These are phyloP conservation scores for Fusarium tuaranense DNA, from an alignment of 2,329 filamentous ascomycete species.

Conservation along the genomic window DNA sequence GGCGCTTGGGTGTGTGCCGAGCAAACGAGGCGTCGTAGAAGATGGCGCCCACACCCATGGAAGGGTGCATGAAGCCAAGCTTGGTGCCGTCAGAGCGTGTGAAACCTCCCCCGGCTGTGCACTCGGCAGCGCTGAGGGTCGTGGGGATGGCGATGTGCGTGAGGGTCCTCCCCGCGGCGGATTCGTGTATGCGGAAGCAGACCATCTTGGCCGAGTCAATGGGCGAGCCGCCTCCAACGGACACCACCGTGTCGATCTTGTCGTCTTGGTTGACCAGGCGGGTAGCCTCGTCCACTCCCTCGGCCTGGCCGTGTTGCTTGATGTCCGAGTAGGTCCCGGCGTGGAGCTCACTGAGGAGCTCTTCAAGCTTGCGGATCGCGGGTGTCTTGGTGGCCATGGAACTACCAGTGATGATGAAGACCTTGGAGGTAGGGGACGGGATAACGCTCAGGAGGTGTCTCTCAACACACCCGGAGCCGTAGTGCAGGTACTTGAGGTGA, in stretches of 20 bases:
- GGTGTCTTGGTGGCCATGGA: slow-evolving; percentile 29
- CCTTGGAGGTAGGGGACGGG: slow-evolving; percentile 26
- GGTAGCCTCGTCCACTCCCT: slow-evolving; percentile 27
- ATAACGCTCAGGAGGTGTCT: slow-evolving; percentile 26
- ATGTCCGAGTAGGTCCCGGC: slow-evolving; percentile 27
- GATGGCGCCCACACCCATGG: slow-evolving; percentile 32
- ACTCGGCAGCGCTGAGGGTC: slow-evolving; percentile 39
- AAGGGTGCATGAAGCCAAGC: slow-evolving; percentile 39
- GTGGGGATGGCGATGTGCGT: slow-evolving; percentile 31
- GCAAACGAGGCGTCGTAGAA: slow-evolving; percentile 33
- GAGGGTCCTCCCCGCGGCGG: slow-evolving; percentile 4
- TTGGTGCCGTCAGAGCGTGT: slow-evolving; percentile 37
- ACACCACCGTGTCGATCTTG: slow-evolving; percentile 29
- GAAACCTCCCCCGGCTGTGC: slow-evolving; percentile 42
- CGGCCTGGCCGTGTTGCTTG: slow-evolving; percentile 31
- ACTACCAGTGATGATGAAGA: slow-evolving; percentile 33
- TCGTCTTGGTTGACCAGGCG: slow-evolving; percentile 3
- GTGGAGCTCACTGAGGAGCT: slow-evolving; percentile 18
- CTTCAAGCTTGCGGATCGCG: slow-evolving; percentile 21
- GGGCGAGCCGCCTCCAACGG: slow-evolving; percentile 25
- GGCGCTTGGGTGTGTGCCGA: slow-evolving; percentile 27
- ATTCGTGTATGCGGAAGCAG: slow-evolving; percentile 43
- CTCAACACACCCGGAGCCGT: slow-evolving; percentile 34
- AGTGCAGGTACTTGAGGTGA: slow-evolving; percentile 34
- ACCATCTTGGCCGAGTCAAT: slow-evolving; percentile 36